Percentiles rank a stretch among this genome's conserved stretches.
Evolutionary conservation across 768 basidiomycete species (phyloP).

Genomic region (Boletus tomentosulus): DNA sequence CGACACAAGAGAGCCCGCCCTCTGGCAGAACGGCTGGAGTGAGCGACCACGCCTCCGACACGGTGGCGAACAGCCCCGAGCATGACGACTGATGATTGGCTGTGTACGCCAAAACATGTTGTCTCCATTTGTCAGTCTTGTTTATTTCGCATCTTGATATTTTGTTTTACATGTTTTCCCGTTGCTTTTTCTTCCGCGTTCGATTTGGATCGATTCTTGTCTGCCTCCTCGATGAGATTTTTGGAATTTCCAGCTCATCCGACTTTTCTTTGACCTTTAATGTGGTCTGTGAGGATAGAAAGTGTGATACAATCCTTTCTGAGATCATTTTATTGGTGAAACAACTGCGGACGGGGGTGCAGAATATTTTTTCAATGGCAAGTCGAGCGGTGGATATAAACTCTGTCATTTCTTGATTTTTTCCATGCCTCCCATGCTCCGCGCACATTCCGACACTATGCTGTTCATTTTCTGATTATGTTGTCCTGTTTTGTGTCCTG

Average conservation of each 20-base stretch:
- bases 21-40: constrained; percentile 25
- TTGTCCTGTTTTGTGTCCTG: constrained; percentile 2
- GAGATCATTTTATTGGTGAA: constrained; percentile 32
- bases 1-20: constrained; percentile 13
- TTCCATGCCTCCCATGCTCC: background rate
- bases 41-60: constrained; percentile 26
- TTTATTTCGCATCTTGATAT: constrained; percentile 7
- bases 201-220: constrained; percentile 23
- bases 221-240: constrained; percentile 21
- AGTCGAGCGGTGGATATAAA: background rate
- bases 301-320: constrained; percentile 12
- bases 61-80: constrained; percentile 21
- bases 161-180: constrained; percentile 10
- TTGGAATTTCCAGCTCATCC: constrained; percentile 15
- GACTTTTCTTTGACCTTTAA: constrained; percentile 32
- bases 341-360: constrained; percentile 18
- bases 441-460: constrained; percentile 1
- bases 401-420: background rate
- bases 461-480: constrained; percentile 2
- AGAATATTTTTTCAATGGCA: constrained; percentile 20
- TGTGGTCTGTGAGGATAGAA: constrained; percentile 15
- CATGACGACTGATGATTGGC: constrained; percentile 19
- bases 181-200: constrained; percentile 6
- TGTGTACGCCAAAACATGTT: background rate
- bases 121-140: background rate